Percentiles rank a stretch among this genome's conserved stretches.
Conservation (phyloP, 1,139 yeast genomes). For the Hansenula sp. region DNA sequence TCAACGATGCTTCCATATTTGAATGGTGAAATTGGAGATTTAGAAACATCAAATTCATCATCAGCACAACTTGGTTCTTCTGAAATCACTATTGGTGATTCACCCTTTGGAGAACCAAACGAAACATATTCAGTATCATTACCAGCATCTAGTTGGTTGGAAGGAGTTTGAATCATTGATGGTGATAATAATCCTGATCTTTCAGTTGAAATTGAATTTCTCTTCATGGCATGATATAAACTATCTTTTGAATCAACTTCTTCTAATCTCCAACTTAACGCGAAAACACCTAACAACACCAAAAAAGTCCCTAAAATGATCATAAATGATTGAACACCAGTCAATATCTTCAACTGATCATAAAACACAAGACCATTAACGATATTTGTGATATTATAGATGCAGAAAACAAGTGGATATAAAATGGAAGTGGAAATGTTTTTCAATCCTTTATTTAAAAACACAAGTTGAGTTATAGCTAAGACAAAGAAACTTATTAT, state of each 20-base stretch:
- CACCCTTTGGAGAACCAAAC: constrained; percentile 30
- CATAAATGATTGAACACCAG: constrained; percentile 34
- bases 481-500: constrained; percentile 57
- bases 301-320: constrained; percentile 47
- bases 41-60: neutral
- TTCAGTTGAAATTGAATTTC: constrained; percentile 7
- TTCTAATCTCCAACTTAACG: constrained; percentile 44
- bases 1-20: constrained; percentile 15
- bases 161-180: neutral
- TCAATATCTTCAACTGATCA: constrained; percentile 43
- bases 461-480: constrained; percentile 71
- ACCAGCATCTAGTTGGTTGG: constrained; percentile 11
- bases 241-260: constrained; percentile 18
- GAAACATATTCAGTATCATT: constrained; percentile 33
- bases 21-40: constrained; percentile 11
- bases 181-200: constrained; percentile 3
- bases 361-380: constrained; percentile 69
- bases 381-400: constrained; percentile 72
- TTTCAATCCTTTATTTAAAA: constrained; percentile 71
- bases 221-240: neutral
- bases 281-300: constrained; percentile 51
- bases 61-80: constrained; percentile 2
- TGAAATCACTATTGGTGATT: constrained; percentile 8
- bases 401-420: constrained; percentile 83
- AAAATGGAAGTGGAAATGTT: constrained; percentile 73